Percentiles rank a stretch among this genome's conserved stretches.
Evolutionary conservation across 2,329 filamentous ascomycete species (phyloP).

Genomic region (Graphilbum fragrans): DNA sequence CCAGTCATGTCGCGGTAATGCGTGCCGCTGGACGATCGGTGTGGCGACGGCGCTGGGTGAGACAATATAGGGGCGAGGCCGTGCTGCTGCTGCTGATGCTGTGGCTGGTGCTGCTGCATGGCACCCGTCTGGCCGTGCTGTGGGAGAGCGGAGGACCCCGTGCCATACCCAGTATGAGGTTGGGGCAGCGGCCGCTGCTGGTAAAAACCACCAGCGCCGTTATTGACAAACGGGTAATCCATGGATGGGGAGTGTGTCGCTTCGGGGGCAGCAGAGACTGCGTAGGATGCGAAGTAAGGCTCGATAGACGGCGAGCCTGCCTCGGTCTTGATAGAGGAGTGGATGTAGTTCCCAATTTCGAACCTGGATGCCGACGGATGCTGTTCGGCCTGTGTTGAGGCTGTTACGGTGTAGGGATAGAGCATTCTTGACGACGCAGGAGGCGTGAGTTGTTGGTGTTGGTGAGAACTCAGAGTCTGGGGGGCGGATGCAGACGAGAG

Average conservation of each 20-base stretch:
- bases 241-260: not conserved
- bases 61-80: constrained; percentile 9
- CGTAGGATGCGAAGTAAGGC: constrained; percentile 24
- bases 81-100: not conserved
- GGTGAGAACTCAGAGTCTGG: not conserved
- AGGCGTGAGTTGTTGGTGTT: constrained; percentile 32
- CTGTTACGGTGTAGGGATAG: constrained; percentile 27
- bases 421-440: constrained; percentile 35
- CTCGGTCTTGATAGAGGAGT: constrained; percentile 12
- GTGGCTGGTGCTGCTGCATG: not conserved
- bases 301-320: constrained; percentile 18
- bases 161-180: not conserved
- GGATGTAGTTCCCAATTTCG: constrained; percentile 21
- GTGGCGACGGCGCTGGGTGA: constrained; percentile 12
- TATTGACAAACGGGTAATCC: constrained; percentile 3
- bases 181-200: constrained; percentile 12
- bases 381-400: constrained; percentile 31
- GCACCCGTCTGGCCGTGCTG: not conserved
- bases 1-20: constrained; percentile 11
- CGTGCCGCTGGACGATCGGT: constrained; percentile 11
- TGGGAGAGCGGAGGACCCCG: not conserved
- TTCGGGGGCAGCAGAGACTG: constrained; percentile 19
- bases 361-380: constrained; percentile 24
- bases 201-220: constrained; percentile 10
- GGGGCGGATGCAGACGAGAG: not conserved